These are phyloP conservation scores for Phytophthora colocasiae DNA, from an alignment of 352 stramenopile species.

Conservation along the genomic window DNA sequence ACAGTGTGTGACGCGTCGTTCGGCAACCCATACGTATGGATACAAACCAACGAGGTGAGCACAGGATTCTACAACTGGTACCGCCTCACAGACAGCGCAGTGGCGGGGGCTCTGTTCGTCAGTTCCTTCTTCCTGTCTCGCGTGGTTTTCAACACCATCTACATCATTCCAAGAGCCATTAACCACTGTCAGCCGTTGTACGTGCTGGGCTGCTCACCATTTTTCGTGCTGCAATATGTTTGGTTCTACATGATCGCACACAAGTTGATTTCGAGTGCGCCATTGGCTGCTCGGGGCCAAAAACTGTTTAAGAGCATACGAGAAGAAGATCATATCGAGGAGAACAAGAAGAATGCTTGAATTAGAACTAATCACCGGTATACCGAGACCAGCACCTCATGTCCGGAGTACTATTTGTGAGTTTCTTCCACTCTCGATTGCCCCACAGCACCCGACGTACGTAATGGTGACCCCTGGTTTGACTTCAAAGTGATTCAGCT, in stretches of 20 bases:
- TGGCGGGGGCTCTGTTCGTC: slow-evolving; percentile 65
- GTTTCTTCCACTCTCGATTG: neutral
- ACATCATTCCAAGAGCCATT: slow-evolving; percentile 58
- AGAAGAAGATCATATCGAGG: neutral
- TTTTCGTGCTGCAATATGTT: slow-evolving; percentile 77
- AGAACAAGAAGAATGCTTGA: slow-evolving; percentile 30
- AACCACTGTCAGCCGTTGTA: slow-evolving; percentile 60
- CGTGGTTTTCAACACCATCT: slow-evolving; percentile 75
- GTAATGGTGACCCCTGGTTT: slow-evolving; percentile 87
- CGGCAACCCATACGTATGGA: slow-evolving; percentile 83
- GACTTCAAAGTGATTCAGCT: slow-evolving; percentile 86
- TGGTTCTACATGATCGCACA: slow-evolving; percentile 81
- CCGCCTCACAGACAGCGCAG: slow-evolving; percentile 62
- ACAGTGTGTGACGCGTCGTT: slow-evolving; percentile 56
- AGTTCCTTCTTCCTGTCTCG: slow-evolving; percentile 73
- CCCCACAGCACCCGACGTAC: slow-evolving; percentile 35
- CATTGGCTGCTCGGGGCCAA: slow-evolving; percentile 1
- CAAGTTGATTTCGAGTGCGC: slow-evolving; percentile 45
- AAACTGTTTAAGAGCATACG: slow-evolving; percentile 1
- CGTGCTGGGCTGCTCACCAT: slow-evolving; percentile 61
- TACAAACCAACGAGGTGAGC: slow-evolving; percentile 86
- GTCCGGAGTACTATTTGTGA: neutral
- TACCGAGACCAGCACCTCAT: too few species aligned
- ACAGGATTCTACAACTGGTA: slow-evolving; percentile 88
- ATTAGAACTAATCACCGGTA: too few species aligned